Evolutionary conservation across 2,329 filamentous ascomycete genomes (phyloP).

Genomic region (Saccharata proteae): DNA sequence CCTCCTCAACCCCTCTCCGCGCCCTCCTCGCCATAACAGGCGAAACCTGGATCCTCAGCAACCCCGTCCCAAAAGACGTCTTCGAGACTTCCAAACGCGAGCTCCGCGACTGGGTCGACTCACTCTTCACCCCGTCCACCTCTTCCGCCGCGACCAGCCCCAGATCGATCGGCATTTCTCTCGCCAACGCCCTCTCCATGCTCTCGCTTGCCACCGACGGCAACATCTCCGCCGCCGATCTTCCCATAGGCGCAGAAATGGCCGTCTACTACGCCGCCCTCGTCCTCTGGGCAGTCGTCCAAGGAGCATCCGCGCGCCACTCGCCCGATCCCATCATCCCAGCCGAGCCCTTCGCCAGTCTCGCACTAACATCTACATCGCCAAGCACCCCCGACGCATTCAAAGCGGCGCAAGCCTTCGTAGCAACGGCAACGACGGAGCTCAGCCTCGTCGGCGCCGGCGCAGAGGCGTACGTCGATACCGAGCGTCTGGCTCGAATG

Average conservation of each 20-base stretch:
- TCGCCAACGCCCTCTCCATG: slow-evolving; percentile 16
- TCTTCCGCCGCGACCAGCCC: slow-evolving; percentile 8
- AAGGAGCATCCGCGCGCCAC: neutral
- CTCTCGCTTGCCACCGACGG: slow-evolving; percentile 18
- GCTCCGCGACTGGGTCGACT: slow-evolving; percentile 24
- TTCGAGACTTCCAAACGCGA: slow-evolving; percentile 21
- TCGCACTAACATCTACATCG: neutral
- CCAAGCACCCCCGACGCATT: neutral
- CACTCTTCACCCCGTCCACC: slow-evolving; percentile 14
- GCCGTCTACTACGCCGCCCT: slow-evolving; percentile 23
- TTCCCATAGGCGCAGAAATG: slow-evolving; percentile 20
- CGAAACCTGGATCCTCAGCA: slow-evolving; percentile 33
- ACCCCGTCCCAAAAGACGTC: slow-evolving; percentile 22
- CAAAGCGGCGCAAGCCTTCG: neutral
- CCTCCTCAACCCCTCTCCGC: slow-evolving; percentile 19
- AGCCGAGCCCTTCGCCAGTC: neutral
- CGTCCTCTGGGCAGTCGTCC: slow-evolving; percentile 20
- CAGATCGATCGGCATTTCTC: too few species aligned
- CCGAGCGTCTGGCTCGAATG: neutral
- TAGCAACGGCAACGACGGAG: neutral
- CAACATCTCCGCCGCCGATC: slow-evolving; percentile 16
- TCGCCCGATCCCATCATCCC: neutral
- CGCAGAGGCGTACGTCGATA: neutral
- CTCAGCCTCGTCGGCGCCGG: neutral
- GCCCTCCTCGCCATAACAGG: slow-evolving; percentile 32